Base-by-base conservation (phyloP, 2,329 filamentous ascomycete species). In the Niveomyces coronatus region DNA sequence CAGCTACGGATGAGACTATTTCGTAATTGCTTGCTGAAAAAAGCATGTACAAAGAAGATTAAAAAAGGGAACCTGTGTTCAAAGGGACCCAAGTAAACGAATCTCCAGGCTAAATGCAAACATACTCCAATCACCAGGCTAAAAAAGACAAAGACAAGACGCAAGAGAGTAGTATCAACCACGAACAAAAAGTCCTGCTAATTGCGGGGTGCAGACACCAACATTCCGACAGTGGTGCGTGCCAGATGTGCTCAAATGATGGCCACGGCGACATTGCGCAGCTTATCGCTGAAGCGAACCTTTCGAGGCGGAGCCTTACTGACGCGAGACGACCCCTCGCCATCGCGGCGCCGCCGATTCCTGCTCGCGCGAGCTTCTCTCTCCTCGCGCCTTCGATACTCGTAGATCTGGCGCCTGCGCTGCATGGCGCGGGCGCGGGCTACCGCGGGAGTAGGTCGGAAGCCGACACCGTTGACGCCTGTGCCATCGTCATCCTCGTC, bases 401-500 rank as follows among this genome's bases (percentile, higher is more conserved):
- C 76, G 9, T 67, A 68, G 49, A 82, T 66, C 54, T 81, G 77
- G 53, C 75, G 69, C 40, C 65, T 65, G 28, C 76, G 64, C 50
- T 71, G 75, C 55, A 72, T 63, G 2, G 67, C 61, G 14, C 76
- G 66, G 4, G 70, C 68, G 40, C 74, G 67, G 6, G 75, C 76
- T 31, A 79, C 63, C 15, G 74, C 74, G 5, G 76, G 65, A 0
- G 75, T 79, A 3, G 77, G 76, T 48, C 68, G 74, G 58, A 81
- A 82, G 1, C 77, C 77, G 43, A 82, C 74, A 5, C 77, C 77
- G 52, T 82, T 80, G 49, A 82, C 74, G 16, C 77, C 77, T 4
- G 70, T 73, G 35, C 77, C 77, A 49, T 82, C 77, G 49, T 82
- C 77, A 45, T 82, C 76, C 44, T 71, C 67, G 50, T 81, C 77